Percentiles rank a stretch among this genome's conserved stretches.
Evolutionary conservation across 2,329 filamentous ascomycete genomes (phyloP).

Genomic region (Alternaria incomplexa): DNA sequence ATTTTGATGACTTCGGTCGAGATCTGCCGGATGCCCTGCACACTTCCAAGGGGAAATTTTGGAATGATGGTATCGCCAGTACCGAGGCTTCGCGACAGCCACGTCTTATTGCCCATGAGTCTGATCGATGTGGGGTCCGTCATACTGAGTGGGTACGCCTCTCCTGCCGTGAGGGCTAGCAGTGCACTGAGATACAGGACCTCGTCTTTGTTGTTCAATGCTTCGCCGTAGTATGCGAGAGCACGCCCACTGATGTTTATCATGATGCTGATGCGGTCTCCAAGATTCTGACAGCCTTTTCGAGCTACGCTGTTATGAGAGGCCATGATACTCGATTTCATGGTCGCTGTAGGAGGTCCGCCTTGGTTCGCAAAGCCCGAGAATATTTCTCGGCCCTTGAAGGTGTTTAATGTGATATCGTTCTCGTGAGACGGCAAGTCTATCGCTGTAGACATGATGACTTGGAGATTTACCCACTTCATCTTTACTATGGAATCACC

Average conservation of each 20-base stretch:
- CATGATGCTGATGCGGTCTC: conserved; percentile 21
- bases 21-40: conserved; percentile 12
- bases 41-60: neutral
- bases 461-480: conserved; percentile 14
- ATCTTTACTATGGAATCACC: conserved; percentile 13
- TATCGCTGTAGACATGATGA: conserved; percentile 5
- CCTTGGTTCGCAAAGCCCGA: neutral
- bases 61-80: conserved; percentile 4
- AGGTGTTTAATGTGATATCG: neutral
- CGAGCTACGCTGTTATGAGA: conserved; percentile 8
- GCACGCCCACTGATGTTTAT: conserved; percentile 20
- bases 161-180: conserved; percentile 19
- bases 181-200: conserved; percentile 11
- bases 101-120: conserved; percentile 6
- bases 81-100: conserved; percentile 8
- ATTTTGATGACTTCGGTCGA: conserved; percentile 14
- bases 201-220: conserved; percentile 5
- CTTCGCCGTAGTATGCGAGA: conserved; percentile 16
- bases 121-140: neutral
- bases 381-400: neutral
- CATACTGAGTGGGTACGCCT: conserved; percentile 17
- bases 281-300: conserved; percentile 13
- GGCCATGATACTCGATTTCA: conserved; percentile 19
- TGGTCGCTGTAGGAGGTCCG: neutral
- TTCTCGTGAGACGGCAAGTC: neutral